Evolutionary conservation across 2,329 filamentous ascomycete species (phyloP), one percentile per base, ranked within the genome.

Genomic region (Corinectria fuckeliana): DNA sequence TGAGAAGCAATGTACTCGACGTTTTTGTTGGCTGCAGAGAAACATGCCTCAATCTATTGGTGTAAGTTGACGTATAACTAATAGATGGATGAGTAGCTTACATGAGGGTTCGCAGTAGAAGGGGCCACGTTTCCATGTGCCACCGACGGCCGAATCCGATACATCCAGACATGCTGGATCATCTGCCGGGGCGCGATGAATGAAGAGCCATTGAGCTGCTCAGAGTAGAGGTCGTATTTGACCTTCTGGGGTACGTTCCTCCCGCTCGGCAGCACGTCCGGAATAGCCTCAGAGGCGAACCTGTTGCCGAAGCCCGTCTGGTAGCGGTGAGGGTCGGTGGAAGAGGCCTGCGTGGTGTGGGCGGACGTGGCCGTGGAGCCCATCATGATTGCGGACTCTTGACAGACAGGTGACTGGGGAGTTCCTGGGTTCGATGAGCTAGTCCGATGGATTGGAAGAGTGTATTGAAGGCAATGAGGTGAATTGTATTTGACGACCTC

Each of bases 281-380:
- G 77, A 2, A 82, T 72, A n/a, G 78, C 78, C 61, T 82, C 79
- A 21, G 79, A 80, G 50, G 76, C 75, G 58, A 81, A 80, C 9
- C 74, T 70, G 68, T 87, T 87, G 34, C 80, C 80, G 65, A 86
- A 86, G 18, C 84, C 85, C 18, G 78, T 71, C 80, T 85, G 82
- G 66, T 87, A 87, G 73, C 81, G 52, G 50, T 86, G 72, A 73
- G 83, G 71, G 78, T 80, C 60, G 71, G 51, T 45, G 21, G 44
- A 38, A 11, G 71, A 66, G 10, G 69, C 69, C 25, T 48, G 50
- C 4, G 69, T 68, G 23, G 59, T 58, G 56, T 61, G 67, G 21
- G 60, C 63, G 8, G 60, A 50, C 26, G 60, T 56, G 38, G 70
- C 68, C 6, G 63, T 69, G 25, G 65, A 66, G 21, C 57, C 58